Base-by-base conservation (phyloP, 2,329 filamentous ascomycete genomes). In the Aspergillus sp. region DNA sequence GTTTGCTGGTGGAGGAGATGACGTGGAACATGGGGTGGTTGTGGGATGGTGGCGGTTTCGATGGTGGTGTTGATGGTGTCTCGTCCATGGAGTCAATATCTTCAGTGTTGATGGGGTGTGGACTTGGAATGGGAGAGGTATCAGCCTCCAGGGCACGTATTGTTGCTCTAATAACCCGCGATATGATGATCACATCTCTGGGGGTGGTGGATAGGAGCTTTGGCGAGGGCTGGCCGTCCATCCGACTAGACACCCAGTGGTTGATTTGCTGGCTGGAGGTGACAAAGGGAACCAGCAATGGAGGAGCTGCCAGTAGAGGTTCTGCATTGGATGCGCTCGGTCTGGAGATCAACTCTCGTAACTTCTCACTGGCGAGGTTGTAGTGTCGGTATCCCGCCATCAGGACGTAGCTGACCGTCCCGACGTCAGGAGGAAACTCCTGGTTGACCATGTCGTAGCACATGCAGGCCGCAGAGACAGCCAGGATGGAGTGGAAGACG, bases 311-410 rank as follows among this genome's bases (percentile, higher is more conserved):
- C 3, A 53, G 51, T 2, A 53, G 31, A 6, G 51, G 51, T 15
- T 53, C 51, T 4, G 51, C 51, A 6, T 35, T 39, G 21, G 40
- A 17, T 3, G 51, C 27, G 11, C 40, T 39, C 19, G 51, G 51
- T 7, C 27, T 17, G 5, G 51, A 46, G 6, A 53, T 53, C 14
- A 53, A 9, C 17, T 46, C 51, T 21, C 51, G 51, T 7, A 53
- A 14, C 5, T 41, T 31, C 33, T 46, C 51, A 23, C 51, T 53
- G 7, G 51, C 41, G 11, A 53, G 41, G 8, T 53, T 53, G 14
- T 53, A 53, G 51, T 53, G 51, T 2, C 33, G 11, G 17, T 53
- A 53, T 3, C 51, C 51, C 1, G 51, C 39, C 51, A 53, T 53
- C 7, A 53, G 14, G 25, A 46, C 35, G 6, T 53, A 19, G 40